These are phyloP conservation scores for Chlamydomonas incerta DNA, from an alignment of 139 green algal species.

Conservation along the genomic window DNA sequence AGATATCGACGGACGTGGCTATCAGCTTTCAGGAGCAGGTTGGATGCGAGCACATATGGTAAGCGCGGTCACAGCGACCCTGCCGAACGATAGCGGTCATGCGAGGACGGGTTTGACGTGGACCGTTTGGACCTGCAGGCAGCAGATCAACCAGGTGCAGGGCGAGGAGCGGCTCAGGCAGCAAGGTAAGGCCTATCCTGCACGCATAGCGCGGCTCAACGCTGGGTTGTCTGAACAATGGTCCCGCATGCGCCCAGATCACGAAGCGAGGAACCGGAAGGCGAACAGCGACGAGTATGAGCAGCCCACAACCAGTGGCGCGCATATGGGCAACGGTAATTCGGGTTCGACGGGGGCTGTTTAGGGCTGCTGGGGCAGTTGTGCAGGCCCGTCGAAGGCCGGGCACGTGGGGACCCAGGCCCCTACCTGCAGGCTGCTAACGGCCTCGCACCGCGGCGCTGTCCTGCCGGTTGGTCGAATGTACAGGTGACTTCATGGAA, in stretches of 20 bases:
- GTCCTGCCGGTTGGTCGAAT: too few species aligned
- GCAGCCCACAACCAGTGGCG: slow-evolving; percentile 58
- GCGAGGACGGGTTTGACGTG: not conserved
- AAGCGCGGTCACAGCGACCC: not conserved
- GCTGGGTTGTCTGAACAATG: not conserved
- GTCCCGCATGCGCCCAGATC: slow-evolving; percentile 2
- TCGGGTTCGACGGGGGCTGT: not conserved
- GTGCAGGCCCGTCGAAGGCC: too few species aligned
- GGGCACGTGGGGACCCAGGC: too few species aligned
- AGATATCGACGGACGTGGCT: slow-evolving; percentile 92
- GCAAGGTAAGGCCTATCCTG: slow-evolving; percentile 41
- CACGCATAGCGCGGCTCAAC: not conserved
- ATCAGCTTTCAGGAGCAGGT: slow-evolving; percentile 94
- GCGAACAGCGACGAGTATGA: slow-evolving; percentile 33
- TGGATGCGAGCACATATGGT: slow-evolving; percentile 94
- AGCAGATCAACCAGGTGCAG: slow-evolving; percentile 78
- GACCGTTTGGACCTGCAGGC: slow-evolving; percentile 45
- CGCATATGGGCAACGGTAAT: slow-evolving; percentile 21
- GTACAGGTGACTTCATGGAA: slow-evolving; percentile 44
- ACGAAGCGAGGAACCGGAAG: slow-evolving; percentile 8
- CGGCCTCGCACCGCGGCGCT: too few species aligned
- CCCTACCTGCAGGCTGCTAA: too few species aligned
- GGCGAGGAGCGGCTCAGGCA: slow-evolving; percentile 42
- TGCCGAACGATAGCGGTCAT: not conserved
- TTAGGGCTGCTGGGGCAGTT: too few species aligned